Evolutionary conservation across 2,329 filamentous ascomycete genomes (phyloP).

Genomic region (Neonectria faginata): DNA sequence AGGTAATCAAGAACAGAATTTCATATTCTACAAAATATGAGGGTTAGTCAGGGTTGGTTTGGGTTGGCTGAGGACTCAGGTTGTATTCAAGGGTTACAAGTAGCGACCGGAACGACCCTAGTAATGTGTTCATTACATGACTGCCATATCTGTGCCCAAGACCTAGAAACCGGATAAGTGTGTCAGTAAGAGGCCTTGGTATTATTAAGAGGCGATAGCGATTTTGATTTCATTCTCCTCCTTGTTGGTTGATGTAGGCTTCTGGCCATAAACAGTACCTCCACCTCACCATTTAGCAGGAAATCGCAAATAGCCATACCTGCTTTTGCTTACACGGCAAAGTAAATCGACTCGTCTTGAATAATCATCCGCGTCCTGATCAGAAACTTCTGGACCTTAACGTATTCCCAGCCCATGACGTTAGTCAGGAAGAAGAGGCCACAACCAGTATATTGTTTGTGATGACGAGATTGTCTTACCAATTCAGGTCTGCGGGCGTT

Average conservation of each 20-base stretch:
- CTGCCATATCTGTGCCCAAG: too few relatives aligned
- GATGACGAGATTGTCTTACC: constrained; percentile 44
- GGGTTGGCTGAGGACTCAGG: too few relatives aligned
- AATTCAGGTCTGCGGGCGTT: constrained; percentile 40
- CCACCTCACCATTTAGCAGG: background rate
- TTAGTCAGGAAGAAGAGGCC: constrained; percentile 41
- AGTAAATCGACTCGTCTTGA: constrained; percentile 38
- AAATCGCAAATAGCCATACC: background rate
- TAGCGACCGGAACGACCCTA: too few relatives aligned
- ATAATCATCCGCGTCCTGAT: constrained; percentile 43
- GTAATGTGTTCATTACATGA: too few relatives aligned
- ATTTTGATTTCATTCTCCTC: background rate
- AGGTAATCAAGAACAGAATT: background rate
- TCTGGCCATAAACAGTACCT: constrained; percentile 3
- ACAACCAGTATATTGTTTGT: constrained; percentile 48
- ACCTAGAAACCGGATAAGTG: too few relatives aligned
- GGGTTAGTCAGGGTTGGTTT: background rate
- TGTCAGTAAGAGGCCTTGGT: too few relatives aligned
- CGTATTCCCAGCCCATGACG: constrained; percentile 45
- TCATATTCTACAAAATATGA: background rate
- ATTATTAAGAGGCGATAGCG: background rate
- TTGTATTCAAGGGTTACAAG: too few relatives aligned
- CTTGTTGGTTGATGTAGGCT: background rate
- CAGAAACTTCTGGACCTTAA: constrained; percentile 40
- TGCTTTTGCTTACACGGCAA: constrained; percentile 36